phyloP scores from a whole-genome alignment of 805 yeast genomes.

The Candida succiphila region DNA sequence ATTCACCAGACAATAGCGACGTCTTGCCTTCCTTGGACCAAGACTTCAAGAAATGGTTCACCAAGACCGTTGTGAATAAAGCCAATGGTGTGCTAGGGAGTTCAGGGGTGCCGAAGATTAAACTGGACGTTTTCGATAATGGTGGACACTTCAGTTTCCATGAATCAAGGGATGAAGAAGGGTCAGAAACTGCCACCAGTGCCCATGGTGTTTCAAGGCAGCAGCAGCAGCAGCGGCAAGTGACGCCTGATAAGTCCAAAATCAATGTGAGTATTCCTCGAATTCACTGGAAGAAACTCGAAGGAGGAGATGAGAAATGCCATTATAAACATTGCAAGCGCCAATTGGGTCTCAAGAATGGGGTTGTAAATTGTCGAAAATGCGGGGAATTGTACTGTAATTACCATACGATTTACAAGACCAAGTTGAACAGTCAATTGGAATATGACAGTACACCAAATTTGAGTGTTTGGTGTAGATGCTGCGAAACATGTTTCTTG shows the following conservation, averaged over 20 bases:
- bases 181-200: too few species aligned
- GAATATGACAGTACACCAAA: slow-evolving; percentile 29
- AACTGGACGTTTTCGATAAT: slow-evolving; percentile 41
- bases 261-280: too few species aligned
- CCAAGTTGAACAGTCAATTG: slow-evolving; percentile 39
- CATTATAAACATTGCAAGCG: slow-evolving; percentile 29
- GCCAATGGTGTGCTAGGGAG: slow-evolving; percentile 24
- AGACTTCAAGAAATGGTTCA: slow-evolving; percentile 33
- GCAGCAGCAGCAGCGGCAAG: too few species aligned
- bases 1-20: slow-evolving; percentile 15
- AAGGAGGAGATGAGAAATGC: slow-evolving; percentile 34
- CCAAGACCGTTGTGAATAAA: slow-evolving; percentile 25
- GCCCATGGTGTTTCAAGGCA: too few species aligned
- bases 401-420: slow-evolving; percentile 45
- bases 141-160: slow-evolving; percentile 14
- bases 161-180: too few species aligned
- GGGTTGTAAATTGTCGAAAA: slow-evolving; percentile 58
- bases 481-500: slow-evolving; percentile 56
- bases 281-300: slow-evolving; percentile 49
- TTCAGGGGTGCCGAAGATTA: slow-evolving; percentile 24
- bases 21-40: slow-evolving; percentile 14
- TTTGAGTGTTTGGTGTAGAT: slow-evolving; percentile 57
- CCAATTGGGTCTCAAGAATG: slow-evolving; percentile 38
- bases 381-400: slow-evolving; percentile 71
- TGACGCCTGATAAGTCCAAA: too few species aligned